A percentile compares a stretch with the other conserved stretches of the same genome.
Evolutionary conservation across 306 rosid species (phyloP).

Genomic region (Quercus variabilis): DNA sequence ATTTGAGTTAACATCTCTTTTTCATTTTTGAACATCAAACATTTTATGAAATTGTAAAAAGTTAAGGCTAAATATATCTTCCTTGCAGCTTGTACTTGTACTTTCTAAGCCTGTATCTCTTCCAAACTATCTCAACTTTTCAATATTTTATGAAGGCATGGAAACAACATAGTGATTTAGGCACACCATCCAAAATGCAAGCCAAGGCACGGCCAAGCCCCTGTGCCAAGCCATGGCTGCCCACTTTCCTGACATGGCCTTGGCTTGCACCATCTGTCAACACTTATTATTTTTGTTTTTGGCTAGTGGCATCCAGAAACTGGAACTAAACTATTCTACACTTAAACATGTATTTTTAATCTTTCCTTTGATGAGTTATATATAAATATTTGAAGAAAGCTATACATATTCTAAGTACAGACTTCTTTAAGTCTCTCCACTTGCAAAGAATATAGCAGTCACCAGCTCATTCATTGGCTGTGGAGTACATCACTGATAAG

Average conservation of each 20-base stretch:
- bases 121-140: neutral
- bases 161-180: neutral
- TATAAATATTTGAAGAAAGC: no score
- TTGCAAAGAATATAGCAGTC: neutral
- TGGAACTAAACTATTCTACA: neutral
- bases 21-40: no score
- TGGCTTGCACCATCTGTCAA: neutral
- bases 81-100: neutral
- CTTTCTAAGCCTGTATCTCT: neutral
- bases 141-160: neutral
- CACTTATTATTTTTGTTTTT: neutral
- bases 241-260: no score
- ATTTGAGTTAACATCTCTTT: no score
- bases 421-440: neutral
- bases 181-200: neutral
- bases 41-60: no score
- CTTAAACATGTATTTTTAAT: no score
- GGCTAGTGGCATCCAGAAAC: neutral
- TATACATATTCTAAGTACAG: no score
- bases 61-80: neutral
- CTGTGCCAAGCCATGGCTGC: no score
- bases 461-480: conserved; percentile 2
- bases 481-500: neutral
- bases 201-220: no score
- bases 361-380: no score